Evolutionary conservation across 345 rosid species (phyloP), one percentile per base, ranked within the genome.

Genomic region (Pistacia atlantica): DNA sequence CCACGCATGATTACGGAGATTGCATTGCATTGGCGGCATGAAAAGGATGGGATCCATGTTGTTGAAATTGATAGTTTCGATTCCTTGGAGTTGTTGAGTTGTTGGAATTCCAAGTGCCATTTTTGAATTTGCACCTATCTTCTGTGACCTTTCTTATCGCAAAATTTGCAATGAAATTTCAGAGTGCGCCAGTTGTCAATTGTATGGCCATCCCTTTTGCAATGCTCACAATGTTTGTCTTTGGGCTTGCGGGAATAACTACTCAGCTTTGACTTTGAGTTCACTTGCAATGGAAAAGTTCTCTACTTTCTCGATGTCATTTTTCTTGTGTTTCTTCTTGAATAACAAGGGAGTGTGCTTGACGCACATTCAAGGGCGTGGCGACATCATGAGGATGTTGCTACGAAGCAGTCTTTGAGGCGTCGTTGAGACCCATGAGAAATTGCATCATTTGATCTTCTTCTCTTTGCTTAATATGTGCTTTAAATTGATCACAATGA

Each of bases 141-240:
- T 75, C 42, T 75, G 45, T 75, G 77, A 0, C 77, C 59, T 48
- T 18, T 20, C 9, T 37, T 74, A 16, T 74, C 69, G 62, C 77
- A 74, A 42, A 4, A 55, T 0, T 65, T 66, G 54, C 20, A 75
- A 18, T 55, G 65, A 38, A 75, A 75, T 75, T 65, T 75, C 1
- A 65, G 52, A 55, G 65, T 65, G 64, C 5, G 25, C 0, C 25
- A 22, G 25, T 22, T 22, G 25, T 22, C 25, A 22, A 22, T 22
- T 22, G 25, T 22, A 22, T 22, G 25, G 25, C 25, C 25, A 22
- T 22, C 25, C 25, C 25, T 22, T 22, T 22, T 22, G 25, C 25
- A 22, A 22, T 22, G 25, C 25, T 65, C 16, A 42, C 54, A 48
- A 0, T 13, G 10, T 33, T 73, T 73, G 25, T 11, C 59, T 37